phyloP scores from a whole-genome alignment of 2,329 filamentous ascomycete genomes.

The Phoma sp. region DNA sequence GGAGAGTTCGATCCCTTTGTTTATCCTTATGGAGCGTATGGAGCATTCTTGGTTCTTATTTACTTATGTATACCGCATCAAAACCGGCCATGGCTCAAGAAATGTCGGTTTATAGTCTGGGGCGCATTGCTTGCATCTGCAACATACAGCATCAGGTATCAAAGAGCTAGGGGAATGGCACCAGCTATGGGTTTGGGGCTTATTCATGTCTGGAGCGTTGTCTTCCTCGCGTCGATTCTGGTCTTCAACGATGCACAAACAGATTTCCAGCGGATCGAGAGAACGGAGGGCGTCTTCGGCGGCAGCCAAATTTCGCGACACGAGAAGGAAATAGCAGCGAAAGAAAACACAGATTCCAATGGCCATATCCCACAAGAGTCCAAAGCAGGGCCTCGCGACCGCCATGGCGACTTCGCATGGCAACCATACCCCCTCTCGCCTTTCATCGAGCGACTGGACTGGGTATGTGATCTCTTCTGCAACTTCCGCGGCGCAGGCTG shows the following conservation, averaged over 20 bases:
- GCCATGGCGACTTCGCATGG: conserved; percentile 57
- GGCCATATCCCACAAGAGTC: not conserved
- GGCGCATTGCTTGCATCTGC: conserved; percentile 53
- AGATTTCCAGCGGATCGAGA: conserved; percentile 65
- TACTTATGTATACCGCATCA: conserved; percentile 61
- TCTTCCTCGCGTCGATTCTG: conserved; percentile 62
- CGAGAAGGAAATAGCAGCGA: not conserved
- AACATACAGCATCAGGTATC: conserved; percentile 53
- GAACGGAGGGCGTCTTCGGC: conserved; percentile 39
- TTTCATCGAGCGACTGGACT: conserved; percentile 63
- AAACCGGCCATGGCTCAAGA: conserved; percentile 48
- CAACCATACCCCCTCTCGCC: conserved; percentile 58
- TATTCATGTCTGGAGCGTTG: conserved; percentile 60
- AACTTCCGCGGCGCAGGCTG: conserved; percentile 68
- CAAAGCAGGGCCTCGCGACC: conserved; percentile 35
- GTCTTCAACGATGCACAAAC: conserved; percentile 63
- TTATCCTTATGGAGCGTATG: conserved; percentile 53
- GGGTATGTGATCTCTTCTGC: conserved; percentile 64
- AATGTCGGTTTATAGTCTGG: conserved; percentile 56
- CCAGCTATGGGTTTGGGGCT: conserved; percentile 64
- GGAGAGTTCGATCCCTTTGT: conserved; percentile 53
- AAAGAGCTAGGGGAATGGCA: conserved; percentile 58
- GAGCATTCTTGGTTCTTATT: conserved; percentile 52
- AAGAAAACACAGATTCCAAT: not conserved
- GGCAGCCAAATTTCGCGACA: conserved; percentile 2